Base-by-base conservation (phyloP, 139 green algal species). In the Desmodesmus armatus region DNA sequence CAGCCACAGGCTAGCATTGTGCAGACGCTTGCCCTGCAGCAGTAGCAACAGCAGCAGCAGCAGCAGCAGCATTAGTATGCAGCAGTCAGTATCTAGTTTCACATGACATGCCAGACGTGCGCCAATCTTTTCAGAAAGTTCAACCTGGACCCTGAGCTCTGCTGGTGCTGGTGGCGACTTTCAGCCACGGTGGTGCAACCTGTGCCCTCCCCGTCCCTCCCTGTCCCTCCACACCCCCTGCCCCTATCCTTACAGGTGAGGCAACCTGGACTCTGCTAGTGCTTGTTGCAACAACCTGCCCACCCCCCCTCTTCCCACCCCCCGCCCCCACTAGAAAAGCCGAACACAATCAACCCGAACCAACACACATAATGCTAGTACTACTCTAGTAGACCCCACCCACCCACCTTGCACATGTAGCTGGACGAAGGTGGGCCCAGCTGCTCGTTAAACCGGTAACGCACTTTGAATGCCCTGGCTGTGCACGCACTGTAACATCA, bases 1-100 rank as follows among this genome's bases (percentile, higher is more conserved):
- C 66, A 97, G 80, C 89, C 89, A 92, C 80, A 94, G 90, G 29
- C 89, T 93, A 25, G 88, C 72, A 49, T 19, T 49, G 67, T 75
- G 67, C 67, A 75, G 37, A 1, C 67, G 67, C 35, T 75, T 75
- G 67, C 67, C 39, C 67, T 72, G 63, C 29, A 7, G 33, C 71
- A 78, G 43, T 29, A 62, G 41, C 71, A 78, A 6, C 5, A 41
- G 41, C 71, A 78, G 71, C 23, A 63, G 71, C 41, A 51, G 29
- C 65, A 73, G 13, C 13, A 55, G 47, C 47, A 55, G 47, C 13
- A 7, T 21, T 55, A 13, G 7, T 21, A 55, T 55, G 47, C 47
- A 55, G 47, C 47, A 21, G 9, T 7, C 47, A 55, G 47, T 13
- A 55, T 55, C 9, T 55, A 7, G 13, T 55, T 7, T 21, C 13